Evolutionary conservation across 805 yeast genomes (phyloP).

Genomic region (Metschnikowia hibisci): DNA sequence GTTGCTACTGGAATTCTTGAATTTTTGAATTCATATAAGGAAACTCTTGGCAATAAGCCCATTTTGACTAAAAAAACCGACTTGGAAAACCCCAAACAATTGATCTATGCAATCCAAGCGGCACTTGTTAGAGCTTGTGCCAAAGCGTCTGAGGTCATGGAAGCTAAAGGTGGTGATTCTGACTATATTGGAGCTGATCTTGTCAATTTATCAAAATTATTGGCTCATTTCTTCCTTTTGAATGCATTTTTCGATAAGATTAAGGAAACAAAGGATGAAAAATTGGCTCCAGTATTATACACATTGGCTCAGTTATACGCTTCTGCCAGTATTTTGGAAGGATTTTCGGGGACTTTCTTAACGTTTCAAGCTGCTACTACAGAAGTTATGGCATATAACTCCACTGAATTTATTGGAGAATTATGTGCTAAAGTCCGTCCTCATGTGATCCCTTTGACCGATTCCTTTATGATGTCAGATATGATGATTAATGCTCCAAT

Average conservation of each 20-base stretch:
- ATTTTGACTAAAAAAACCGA: slow-evolving; percentile 24
- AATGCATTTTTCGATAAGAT: slow-evolving; percentile 36
- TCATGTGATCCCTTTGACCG: slow-evolving; percentile 74
- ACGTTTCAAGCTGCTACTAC: slow-evolving; percentile 56
- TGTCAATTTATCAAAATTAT: slow-evolving; percentile 46
- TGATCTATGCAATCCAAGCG: slow-evolving; percentile 27
- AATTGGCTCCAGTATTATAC: slow-evolving; percentile 48
- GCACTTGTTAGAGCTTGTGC: slow-evolving; percentile 38
- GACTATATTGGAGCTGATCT: slow-evolving; percentile 46
- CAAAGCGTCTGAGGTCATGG: slow-evolving; percentile 28
- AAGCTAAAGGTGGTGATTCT: slow-evolving; percentile 36
- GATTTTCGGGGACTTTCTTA: slow-evolving; percentile 67
- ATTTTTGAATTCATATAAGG: slow-evolving; percentile 35
- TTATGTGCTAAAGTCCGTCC: slow-evolving; percentile 45
- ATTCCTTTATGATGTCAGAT: slow-evolving; percentile 79
- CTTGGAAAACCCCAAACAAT: slow-evolving; percentile 21
- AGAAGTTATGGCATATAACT: slow-evolving; percentile 42
- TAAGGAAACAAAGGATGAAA: slow-evolving; percentile 28
- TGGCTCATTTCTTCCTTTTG: slow-evolving; percentile 48
- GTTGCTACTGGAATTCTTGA: slow-evolving; percentile 43
- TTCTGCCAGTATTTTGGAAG: slow-evolving; percentile 59
- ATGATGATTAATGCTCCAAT: slow-evolving; percentile 77
- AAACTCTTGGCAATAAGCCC: slow-evolving; percentile 25
- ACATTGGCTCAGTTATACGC: slow-evolving; percentile 55
- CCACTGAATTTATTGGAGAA: slow-evolving; percentile 37